A percentile compares a stretch with the other conserved stretches of the same genome.
Evolutionary conservation across 805 yeast species (phyloP).

Genomic region (Spathaspora sp.): DNA sequence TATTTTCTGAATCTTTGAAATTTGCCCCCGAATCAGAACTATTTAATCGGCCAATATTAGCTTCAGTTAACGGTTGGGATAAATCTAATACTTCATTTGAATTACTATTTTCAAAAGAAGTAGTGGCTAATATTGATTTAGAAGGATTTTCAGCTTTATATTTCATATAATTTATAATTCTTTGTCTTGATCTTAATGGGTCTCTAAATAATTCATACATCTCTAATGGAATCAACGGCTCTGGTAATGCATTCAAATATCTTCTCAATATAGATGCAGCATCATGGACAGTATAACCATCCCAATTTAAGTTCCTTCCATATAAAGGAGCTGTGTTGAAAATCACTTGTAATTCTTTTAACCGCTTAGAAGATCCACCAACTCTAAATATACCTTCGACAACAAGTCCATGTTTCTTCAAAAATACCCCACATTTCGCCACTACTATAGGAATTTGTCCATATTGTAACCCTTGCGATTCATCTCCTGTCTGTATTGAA

Average conservation of each 20-base stretch:
- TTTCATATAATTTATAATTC: slow-evolving; percentile 63
- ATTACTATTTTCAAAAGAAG: not conserved
- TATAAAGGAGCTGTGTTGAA: slow-evolving; percentile 87
- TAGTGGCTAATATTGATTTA: slow-evolving; percentile 8
- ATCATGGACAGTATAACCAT: slow-evolving; percentile 92
- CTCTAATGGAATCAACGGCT: slow-evolving; percentile 81
- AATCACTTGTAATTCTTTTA: slow-evolving; percentile 76
- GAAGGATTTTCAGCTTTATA: slow-evolving; percentile 48
- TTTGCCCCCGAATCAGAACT: slow-evolving; percentile 10
- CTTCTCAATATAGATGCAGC: slow-evolving; percentile 89
- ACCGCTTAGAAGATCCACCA: slow-evolving; percentile 86
- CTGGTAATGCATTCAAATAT: slow-evolving; percentile 82
- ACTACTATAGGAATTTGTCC: slow-evolving; percentile 91
- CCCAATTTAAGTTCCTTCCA: slow-evolving; percentile 88
- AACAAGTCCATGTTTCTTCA: slow-evolving; percentile 72
- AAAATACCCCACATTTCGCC: slow-evolving; percentile 89
- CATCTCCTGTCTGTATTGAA: slow-evolving; percentile 51
- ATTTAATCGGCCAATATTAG: slow-evolving; percentile 28
- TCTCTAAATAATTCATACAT: slow-evolving; percentile 75
- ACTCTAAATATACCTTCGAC: slow-evolving; percentile 92
- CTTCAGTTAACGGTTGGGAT: slow-evolving; percentile 28
- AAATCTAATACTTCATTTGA: slow-evolving; percentile 6
- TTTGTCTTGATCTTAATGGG: slow-evolving; percentile 63
- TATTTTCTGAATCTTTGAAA: not conserved
- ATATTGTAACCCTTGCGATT: slow-evolving; percentile 53